Percentiles rank a stretch among this genome's conserved stretches.
These are phyloP conservation scores for Pezicula rhizophila DNA, from an alignment of 2,329 filamentous ascomycete species.

Conservation along the genomic window DNA sequence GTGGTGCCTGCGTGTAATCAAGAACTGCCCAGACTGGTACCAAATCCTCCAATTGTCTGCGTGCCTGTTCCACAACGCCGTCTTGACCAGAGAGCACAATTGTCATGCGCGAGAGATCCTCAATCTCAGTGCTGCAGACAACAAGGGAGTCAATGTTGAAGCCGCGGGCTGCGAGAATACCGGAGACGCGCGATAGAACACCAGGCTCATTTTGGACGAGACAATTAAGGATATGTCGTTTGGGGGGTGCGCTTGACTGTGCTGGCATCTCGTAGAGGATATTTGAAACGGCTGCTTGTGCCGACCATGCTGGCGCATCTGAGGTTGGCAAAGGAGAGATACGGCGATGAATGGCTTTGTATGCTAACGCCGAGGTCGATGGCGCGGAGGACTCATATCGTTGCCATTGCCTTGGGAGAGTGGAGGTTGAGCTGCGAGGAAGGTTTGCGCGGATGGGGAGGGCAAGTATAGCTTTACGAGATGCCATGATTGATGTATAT, in stretches of 20 bases:
- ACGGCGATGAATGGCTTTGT: slow-evolving; percentile 92
- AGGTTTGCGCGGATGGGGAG: slow-evolving; percentile 18
- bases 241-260: slow-evolving; percentile 75
- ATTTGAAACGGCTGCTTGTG: slow-evolving; percentile 90
- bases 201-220: slow-evolving; percentile 98
- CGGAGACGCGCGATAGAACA: slow-evolving; percentile 91
- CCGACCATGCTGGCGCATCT: slow-evolving; percentile 73
- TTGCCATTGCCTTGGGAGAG: slow-evolving; percentile 16
- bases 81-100: slow-evolving; percentile 96
- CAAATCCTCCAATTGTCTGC: slow-evolving; percentile 89
- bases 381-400: slow-evolving; percentile 46
- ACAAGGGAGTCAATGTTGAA: slow-evolving; percentile 99
- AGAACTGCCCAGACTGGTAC: slow-evolving; percentile 98
- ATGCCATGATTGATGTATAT: slow-evolving; percentile 20
- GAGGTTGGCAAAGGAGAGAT: slow-evolving; percentile 78
- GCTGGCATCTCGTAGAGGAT: slow-evolving; percentile 98
- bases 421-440: slow-evolving; percentile 12
- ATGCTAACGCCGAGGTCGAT: slow-evolving; percentile 89
- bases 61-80: slow-evolving; percentile 93
- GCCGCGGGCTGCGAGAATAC: slow-evolving; percentile 88
- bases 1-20: slow-evolving; percentile 86
- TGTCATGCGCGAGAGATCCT: slow-evolving; percentile 96
- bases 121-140: slow-evolving; percentile 95
- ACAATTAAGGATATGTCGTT: slow-evolving; percentile 95
- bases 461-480: slow-evolving; percentile 23